A percentile compares a stretch with the other conserved stretches of the same genome.
These are phyloP conservation scores for Aspergillus aculeatus DNA, from an alignment of 2,329 filamentous ascomycete genomes.

Conservation along the genomic window DNA sequence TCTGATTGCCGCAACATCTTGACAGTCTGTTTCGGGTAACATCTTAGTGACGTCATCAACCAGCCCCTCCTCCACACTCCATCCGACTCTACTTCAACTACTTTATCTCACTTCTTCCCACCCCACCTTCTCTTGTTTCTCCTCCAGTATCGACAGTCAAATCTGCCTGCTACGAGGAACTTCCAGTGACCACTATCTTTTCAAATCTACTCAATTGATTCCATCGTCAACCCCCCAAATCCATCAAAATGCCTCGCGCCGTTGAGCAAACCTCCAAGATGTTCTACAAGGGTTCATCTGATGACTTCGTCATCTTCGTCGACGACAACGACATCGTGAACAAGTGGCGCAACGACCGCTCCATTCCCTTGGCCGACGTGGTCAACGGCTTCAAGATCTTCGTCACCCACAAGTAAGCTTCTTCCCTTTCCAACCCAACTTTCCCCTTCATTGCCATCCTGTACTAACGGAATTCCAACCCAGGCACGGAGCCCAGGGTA, in stretches of 20 bases:
- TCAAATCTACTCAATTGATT: background rate
- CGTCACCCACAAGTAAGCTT: constrained; percentile 77
- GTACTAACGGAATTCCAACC: background rate
- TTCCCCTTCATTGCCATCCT: background rate
- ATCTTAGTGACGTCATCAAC: constrained; percentile 24
- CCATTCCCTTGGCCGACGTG: constrained; percentile 77
- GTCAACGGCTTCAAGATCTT: constrained; percentile 88
- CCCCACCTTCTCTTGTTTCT: background rate
- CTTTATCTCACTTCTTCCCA: background rate
- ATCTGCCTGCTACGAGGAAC: background rate
- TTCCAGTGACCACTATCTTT: background rate
- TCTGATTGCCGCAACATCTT: background rate
- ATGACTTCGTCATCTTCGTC: constrained; percentile 65
- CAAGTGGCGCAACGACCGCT: constrained; percentile 80
- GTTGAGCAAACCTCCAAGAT: constrained; percentile 72
- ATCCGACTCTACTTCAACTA: background rate
- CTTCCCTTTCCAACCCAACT: background rate
- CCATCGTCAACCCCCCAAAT: constrained; percentile 3
- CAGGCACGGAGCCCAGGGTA: constrained; percentile 79
- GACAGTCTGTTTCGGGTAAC: constrained; percentile 5
- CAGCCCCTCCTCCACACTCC: constrained; percentile 13
- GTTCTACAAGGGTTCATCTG: constrained; percentile 74
- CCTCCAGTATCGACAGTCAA: background rate
- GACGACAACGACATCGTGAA: constrained; percentile 58
- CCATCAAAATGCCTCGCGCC: constrained; percentile 63